These are phyloP conservation scores for Geosmithia morbida DNA, from an alignment of 2,329 filamentous ascomycete species.

Conservation along the genomic window DNA sequence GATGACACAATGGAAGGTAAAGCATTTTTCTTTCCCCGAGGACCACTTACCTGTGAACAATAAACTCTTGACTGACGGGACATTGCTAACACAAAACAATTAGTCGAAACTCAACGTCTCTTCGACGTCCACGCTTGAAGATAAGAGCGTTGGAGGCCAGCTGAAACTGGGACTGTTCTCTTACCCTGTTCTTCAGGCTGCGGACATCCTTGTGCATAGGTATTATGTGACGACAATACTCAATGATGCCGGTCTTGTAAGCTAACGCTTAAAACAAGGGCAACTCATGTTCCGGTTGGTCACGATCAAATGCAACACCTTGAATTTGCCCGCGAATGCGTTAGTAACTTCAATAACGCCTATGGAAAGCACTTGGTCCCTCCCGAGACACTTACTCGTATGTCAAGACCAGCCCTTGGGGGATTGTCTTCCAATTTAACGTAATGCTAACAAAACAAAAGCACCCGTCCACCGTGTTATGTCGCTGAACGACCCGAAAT, in stretches of 20 bases:
- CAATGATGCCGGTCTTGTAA: not conserved
- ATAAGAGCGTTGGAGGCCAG: conserved; percentile 38
- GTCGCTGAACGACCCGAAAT: conserved; percentile 63
- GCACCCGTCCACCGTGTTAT: conserved; percentile 76
- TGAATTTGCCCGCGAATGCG: conserved; percentile 80
- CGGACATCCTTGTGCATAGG: conserved; percentile 81
- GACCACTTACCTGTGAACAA: not conserved
- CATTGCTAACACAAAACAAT: not conserved
- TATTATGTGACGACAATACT: conserved; percentile 13
- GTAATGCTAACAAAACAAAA: conserved; percentile 14
- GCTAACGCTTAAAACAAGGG: conserved; percentile 27
- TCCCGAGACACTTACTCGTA: conserved; percentile 62
- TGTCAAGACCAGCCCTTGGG: conserved; percentile 3
- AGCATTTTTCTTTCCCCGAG: not conserved
- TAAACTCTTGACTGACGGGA: not conserved
- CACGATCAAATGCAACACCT: conserved; percentile 90
- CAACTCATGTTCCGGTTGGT: conserved; percentile 93
- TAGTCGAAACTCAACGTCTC: conserved; percentile 63
- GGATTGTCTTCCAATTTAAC: not conserved
- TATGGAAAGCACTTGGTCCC: conserved; percentile 49
- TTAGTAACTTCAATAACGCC: conserved; percentile 70
- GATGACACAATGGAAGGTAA: conserved; percentile 99
- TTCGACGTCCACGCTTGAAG: conserved; percentile 41
- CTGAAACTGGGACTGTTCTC: conserved; percentile 87
- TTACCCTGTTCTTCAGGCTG: conserved; percentile 90